Evolutionary conservation across 2,329 filamentous ascomycete genomes (phyloP).

Genomic region (Colletotrichum magnum): DNA sequence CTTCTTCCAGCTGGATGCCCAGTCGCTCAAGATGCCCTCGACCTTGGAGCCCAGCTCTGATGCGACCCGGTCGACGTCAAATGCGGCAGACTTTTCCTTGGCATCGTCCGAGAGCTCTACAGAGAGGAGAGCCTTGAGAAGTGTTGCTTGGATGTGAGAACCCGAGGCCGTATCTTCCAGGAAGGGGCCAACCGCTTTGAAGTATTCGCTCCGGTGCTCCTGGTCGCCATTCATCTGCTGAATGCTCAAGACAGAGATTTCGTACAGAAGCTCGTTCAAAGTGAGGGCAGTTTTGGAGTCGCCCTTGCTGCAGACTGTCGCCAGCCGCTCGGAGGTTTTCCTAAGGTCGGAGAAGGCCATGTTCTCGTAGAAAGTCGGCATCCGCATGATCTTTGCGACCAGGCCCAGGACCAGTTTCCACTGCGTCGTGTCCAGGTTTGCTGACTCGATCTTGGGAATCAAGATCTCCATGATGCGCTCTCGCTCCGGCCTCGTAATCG

Average conservation of each 20-base stretch:
- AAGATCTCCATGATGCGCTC: slow-evolving; percentile 58
- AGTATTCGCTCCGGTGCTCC: slow-evolving; percentile 58
- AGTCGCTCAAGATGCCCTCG: slow-evolving; percentile 28
- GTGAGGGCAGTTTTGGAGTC: slow-evolving; percentile 23
- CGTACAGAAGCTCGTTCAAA: slow-evolving; percentile 24
- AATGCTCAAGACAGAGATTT: slow-evolving; percentile 47
- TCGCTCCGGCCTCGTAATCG: slow-evolving; percentile 58
- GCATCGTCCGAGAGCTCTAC: slow-evolving; percentile 47
- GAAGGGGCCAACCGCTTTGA: slow-evolving; percentile 48
- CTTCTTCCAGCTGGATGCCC: slow-evolving; percentile 28
- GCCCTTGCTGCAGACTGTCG: slow-evolving; percentile 14
- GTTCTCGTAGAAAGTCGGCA: slow-evolving; percentile 65
- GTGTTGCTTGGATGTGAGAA: slow-evolving; percentile 48
- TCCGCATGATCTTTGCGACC: slow-evolving; percentile 63
- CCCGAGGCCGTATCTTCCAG: slow-evolving; percentile 41
- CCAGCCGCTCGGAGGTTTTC: slow-evolving; percentile 51
- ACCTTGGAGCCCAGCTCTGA: slow-evolving; percentile 17
- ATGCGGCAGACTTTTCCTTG: slow-evolving; percentile 24
- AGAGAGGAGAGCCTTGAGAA: slow-evolving; percentile 52
- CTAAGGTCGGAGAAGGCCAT: slow-evolving; percentile 58
- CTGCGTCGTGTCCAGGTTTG: slow-evolving; percentile 46
- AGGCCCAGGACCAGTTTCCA: slow-evolving; percentile 60
- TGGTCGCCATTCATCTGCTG: slow-evolving; percentile 62
- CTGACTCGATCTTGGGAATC: slow-evolving; percentile 43
- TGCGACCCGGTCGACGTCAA: slow-evolving; percentile 10